These are phyloP conservation scores for Colletotrichum horii DNA, from an alignment of 2,329 filamentous ascomycete species.

Conservation along the genomic window DNA sequence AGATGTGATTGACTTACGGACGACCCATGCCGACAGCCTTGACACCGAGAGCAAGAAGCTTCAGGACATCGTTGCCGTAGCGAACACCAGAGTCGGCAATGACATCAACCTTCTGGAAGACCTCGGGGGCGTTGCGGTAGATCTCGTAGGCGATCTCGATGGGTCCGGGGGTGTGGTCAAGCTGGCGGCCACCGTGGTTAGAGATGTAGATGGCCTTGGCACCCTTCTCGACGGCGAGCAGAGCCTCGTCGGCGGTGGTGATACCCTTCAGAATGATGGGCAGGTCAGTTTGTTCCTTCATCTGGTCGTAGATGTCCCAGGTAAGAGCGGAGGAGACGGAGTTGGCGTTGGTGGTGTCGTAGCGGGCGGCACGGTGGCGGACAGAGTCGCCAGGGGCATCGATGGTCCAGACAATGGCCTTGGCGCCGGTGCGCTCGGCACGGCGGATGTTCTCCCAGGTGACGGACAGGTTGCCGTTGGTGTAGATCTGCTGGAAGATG, in stretches of 20 bases:
- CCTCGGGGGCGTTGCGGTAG: slow-evolving; percentile 38
- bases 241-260: slow-evolving; percentile 41
- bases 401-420: slow-evolving; percentile 43
- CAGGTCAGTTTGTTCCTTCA: slow-evolving; percentile 35
- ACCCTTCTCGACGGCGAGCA: slow-evolving; percentile 34
- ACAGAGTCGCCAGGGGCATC: slow-evolving; percentile 30
- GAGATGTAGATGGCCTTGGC: slow-evolving; percentile 42
- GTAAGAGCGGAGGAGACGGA: slow-evolving; percentile 20
- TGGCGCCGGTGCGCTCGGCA: slow-evolving; percentile 36
- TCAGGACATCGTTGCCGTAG: slow-evolving; percentile 43
- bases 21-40: slow-evolving; percentile 48
- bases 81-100: slow-evolving; percentile 43
- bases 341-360: slow-evolving; percentile 24
- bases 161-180: slow-evolving; percentile 40
- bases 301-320: slow-evolving; percentile 31
- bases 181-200: slow-evolving; percentile 47
- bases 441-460: slow-evolving; percentile 36
- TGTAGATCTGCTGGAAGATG: slow-evolving; percentile 36
- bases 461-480: slow-evolving; percentile 33
- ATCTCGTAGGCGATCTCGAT: slow-evolving; percentile 37
- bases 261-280: slow-evolving; percentile 44
- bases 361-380: slow-evolving; percentile 26
- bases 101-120: slow-evolving; percentile 39
- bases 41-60: slow-evolving; percentile 43
- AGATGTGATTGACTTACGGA: slow-evolving; percentile 22